Percentiles rank a stretch among this genome's conserved stretches.
Conservation (phyloP, 192 early-diverging fungal genomes). For the Backusella morwellensis region DNA sequence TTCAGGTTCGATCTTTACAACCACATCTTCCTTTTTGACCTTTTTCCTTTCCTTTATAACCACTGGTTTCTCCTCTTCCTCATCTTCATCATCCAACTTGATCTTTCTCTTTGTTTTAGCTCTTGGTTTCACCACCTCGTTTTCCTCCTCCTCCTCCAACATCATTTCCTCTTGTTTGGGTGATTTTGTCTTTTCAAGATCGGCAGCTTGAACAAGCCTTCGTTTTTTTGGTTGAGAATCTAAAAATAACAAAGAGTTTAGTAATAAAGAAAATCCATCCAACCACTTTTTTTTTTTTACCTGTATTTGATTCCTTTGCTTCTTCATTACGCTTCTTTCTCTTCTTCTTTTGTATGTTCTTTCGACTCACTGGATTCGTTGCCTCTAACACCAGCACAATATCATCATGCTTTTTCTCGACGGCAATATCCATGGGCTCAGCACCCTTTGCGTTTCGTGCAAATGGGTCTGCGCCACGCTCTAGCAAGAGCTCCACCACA, state of each 20-base stretch:
- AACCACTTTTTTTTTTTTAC: neutral
- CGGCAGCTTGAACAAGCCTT: slow-evolving; percentile 23
- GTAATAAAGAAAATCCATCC: neutral
- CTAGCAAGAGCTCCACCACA: slow-evolving; percentile 44
- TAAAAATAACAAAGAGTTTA: neutral
- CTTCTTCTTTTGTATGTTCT: neutral
- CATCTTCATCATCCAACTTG: neutral
- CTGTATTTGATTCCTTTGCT: neutral
- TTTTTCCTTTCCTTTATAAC: neutral
- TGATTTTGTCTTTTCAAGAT: slow-evolving; percentile 11
- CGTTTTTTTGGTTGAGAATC: slow-evolving; percentile 15
- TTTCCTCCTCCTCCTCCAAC: neutral
- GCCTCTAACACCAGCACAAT: slow-evolving; percentile 5
- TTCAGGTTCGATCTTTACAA: neutral
- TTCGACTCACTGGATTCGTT: neutral
- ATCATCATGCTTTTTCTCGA: slow-evolving; percentile 32
- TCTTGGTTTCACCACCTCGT: neutral
- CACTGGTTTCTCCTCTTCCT: neutral
- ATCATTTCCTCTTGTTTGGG: neutral
- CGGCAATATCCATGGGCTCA: slow-evolving; percentile 51
- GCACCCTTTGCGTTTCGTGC: slow-evolving; percentile 54
- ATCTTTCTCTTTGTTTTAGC: neutral
- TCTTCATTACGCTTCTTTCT: neutral
- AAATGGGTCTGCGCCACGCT: slow-evolving; percentile 45
- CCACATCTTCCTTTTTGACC: neutral